A percentile compares a stretch with the other conserved stretches of the same genome.
phyloP scores from a whole-genome alignment of 179 eudicot genomes.

The Camellia oleifera region DNA sequence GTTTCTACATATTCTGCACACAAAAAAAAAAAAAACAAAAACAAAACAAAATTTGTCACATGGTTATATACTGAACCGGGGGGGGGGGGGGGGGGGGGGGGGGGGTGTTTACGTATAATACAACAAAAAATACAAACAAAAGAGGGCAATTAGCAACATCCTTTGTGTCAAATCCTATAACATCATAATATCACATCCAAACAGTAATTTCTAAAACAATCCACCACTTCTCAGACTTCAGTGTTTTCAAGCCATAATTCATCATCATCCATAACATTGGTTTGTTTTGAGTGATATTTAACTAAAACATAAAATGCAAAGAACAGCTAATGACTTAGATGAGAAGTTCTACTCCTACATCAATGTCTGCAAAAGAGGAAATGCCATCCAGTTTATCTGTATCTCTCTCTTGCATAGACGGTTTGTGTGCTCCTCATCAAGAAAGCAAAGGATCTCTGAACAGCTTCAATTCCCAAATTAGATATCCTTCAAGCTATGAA shows the following conservation, averaged over 20 bases:
- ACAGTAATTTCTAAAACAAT: constrained; percentile 11
- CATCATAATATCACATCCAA: constrained; percentile 1
- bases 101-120: neutral
- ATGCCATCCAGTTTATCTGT: no score
- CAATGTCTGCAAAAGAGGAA: no score
- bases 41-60: no score
- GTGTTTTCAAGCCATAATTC: neutral
- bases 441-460: constrained; percentile 6
- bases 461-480: constrained; percentile 6
- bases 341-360: no score
- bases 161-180: constrained; percentile 13
- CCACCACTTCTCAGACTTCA: neutral
- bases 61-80: no score
- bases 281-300: constrained; percentile 1
- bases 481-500: constrained; percentile 15
- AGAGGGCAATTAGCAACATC: constrained; percentile 10
- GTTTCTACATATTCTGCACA: no score
- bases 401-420: neutral
- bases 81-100: no score
- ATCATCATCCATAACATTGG: constrained; percentile 12
- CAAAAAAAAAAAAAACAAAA: no score
- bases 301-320: neutral
- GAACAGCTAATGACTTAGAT: no score
- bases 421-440: neutral
- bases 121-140: constrained; percentile 1